A percentile compares a stretch with the other conserved stretches of the same genome.
These are phyloP conservation scores for Didymosphaeria variabile DNA, from an alignment of 2,329 filamentous ascomycete species.

Conservation along the genomic window DNA sequence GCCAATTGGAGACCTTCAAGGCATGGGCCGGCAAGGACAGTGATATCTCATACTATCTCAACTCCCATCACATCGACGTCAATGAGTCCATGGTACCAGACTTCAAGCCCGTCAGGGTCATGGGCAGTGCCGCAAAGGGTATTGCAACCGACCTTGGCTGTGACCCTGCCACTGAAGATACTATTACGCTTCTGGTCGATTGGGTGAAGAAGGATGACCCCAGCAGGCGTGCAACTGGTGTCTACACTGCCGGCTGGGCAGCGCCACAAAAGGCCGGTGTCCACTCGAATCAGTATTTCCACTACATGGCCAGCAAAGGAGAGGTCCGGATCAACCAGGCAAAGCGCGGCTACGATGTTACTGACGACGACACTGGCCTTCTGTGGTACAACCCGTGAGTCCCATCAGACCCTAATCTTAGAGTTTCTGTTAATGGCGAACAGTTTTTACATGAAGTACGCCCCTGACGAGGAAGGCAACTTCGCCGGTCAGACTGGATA, in stretches of 20 bases:
- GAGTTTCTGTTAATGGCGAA: constrained; percentile 16
- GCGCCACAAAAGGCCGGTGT: constrained; percentile 91
- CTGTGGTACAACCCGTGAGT: constrained; percentile 85
- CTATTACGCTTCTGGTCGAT: constrained; percentile 87
- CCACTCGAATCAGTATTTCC: constrained; percentile 97
- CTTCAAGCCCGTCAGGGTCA: constrained; percentile 80
- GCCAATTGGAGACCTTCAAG: constrained; percentile 91
- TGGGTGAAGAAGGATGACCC: constrained; percentile 80
- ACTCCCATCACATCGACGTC: constrained; percentile 93
- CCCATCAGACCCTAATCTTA: neutral
- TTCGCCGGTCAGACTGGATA: constrained; percentile 92
- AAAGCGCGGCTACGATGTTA: constrained; percentile 92
- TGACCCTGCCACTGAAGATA: constrained; percentile 84
- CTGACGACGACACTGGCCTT: constrained; percentile 77
- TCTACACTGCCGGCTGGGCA: constrained; percentile 95
- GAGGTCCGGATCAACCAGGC: constrained; percentile 93
- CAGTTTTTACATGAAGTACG: constrained; percentile 90
- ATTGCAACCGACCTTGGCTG: constrained; percentile 83
- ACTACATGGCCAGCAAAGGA: constrained; percentile 85
- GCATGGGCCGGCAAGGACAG: constrained; percentile 91
- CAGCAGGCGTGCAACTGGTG: constrained; percentile 78
- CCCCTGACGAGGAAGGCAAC: constrained; percentile 93
- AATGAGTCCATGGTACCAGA: constrained; percentile 91
- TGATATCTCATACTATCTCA: constrained; percentile 96
- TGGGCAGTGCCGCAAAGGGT: constrained; percentile 79